Evolutionary conservation across 495 filamentous ascomycete genomes (phyloP).

Genomic region (Xylaria scruposa): DNA sequence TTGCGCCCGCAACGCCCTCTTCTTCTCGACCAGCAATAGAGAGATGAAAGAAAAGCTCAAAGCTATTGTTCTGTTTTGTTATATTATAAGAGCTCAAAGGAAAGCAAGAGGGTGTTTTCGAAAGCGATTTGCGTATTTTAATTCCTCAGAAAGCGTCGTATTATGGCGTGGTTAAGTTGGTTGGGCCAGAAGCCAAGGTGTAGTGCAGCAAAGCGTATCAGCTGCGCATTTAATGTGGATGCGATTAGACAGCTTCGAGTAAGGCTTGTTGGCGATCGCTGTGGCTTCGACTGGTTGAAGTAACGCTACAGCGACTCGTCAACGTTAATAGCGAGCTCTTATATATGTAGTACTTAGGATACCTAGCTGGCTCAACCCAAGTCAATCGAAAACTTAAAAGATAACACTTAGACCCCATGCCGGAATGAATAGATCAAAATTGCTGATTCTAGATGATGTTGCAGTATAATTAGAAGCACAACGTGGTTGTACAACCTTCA

Average conservation of each 20-base stretch:
- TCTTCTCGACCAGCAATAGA: conserved; percentile 23
- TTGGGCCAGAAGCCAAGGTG: conserved; percentile 4
- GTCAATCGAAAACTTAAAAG: neutral
- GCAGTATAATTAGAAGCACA: neutral
- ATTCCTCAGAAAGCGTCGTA: neutral
- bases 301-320: neutral
- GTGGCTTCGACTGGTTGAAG: conserved; percentile 1
- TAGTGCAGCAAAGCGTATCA: conserved; percentile 1
- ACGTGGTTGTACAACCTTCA: neutral
- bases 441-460: neutral
- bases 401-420: neutral
- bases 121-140: neutral
- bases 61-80: neutral
- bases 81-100: neutral
- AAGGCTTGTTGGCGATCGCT: conserved; percentile 14
- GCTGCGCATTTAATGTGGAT: conserved; percentile 14
- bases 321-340: neutral
- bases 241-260: conserved; percentile 16
- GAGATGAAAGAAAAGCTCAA: neutral
- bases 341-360: neutral
- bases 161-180: conserved; percentile 12
- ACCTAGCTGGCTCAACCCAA: neutral
- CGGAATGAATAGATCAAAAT: neutral
- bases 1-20: conserved; percentile 6
- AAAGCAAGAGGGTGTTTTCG: neutral